Evolutionary conservation across 2,329 filamentous ascomycete genomes (phyloP).

Genomic region (Botrytis tulipae): DNA sequence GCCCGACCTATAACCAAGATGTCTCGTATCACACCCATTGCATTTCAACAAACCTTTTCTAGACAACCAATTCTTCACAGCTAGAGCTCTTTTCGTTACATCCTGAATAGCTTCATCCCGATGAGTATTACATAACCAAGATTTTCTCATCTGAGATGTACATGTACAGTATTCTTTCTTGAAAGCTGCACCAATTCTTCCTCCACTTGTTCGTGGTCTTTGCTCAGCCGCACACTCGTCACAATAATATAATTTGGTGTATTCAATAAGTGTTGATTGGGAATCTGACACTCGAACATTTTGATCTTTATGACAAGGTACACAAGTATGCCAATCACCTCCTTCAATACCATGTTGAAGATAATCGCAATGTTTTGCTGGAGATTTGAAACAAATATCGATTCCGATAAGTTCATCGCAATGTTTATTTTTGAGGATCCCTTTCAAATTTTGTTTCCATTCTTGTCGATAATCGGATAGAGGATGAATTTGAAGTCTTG

Average conservation of each 20-base stretch:
- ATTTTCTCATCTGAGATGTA: slow-evolving; percentile 4
- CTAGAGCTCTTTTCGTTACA: neutral
- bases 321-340: slow-evolving; percentile 1
- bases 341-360: neutral
- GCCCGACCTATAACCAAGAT: neutral
- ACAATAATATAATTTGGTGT: slow-evolving; percentile 7
- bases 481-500: neutral
- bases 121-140: slow-evolving; percentile 11
- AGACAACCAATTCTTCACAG: neutral
- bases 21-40: neutral
- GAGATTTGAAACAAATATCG: slow-evolving; percentile 10
- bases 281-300: neutral
- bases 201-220: neutral
- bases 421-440: neutral
- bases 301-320: neutral
- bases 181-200: accelerated
- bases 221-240: neutral
- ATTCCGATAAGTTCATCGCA: slow-evolving; percentile 2
- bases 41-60: neutral
- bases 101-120: neutral
- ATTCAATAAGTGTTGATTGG: neutral
- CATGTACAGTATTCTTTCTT: slow-evolving; percentile 9
- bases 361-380: slow-evolving; percentile 3
- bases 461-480: neutral
- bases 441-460: neutral